phyloP scores from a whole-genome alignment of 2,329 filamentous ascomycete species.

The Colletotrichum euphorbiae region DNA sequence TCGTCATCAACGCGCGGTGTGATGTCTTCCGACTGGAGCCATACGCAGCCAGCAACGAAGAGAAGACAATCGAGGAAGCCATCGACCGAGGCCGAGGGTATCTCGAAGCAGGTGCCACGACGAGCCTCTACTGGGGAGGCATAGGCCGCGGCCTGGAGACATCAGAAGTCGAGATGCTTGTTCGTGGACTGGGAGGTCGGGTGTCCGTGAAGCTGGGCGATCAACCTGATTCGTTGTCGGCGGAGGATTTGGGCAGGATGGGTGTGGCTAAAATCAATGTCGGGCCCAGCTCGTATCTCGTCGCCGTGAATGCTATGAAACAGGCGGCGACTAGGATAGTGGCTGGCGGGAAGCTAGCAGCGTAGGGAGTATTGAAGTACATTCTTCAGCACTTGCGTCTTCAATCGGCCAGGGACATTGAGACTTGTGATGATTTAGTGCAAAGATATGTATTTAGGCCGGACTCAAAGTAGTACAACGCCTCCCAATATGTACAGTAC shows the following conservation, averaged over 20 bases:
- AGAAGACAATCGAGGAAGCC: conserved; percentile 57
- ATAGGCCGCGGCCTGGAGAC: conserved; percentile 54
- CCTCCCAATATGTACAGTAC: not conserved
- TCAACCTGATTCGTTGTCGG: conserved; percentile 53
- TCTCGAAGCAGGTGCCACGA: conserved; percentile 67
- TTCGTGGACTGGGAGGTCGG: conserved; percentile 59
- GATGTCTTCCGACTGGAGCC: conserved; percentile 60
- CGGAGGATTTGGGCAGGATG: conserved; percentile 57
- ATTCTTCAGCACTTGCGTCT: not conserved
- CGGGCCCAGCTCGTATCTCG: conserved; percentile 59
- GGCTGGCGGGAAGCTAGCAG: conserved; percentile 37
- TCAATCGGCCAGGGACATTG: not conserved
- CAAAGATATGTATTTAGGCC: not conserved
- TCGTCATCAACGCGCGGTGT: conserved; percentile 68
- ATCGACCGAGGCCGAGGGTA: conserved; percentile 67
- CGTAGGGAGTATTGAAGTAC: not conserved
- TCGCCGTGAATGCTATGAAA: conserved; percentile 54
- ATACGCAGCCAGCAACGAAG: conserved; percentile 46
- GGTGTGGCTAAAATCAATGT: conserved; percentile 68
- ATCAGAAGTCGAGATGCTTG: conserved; percentile 60
- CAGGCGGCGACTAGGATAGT: conserved; percentile 49
- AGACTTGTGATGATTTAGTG: not conserved
- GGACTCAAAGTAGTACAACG: not conserved
- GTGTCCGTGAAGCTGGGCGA: conserved; percentile 60
- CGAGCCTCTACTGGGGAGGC: conserved; percentile 71